Evolutionary conservation across 441 rosid genomes (phyloP).

Genomic region (Erodium trifolium): DNA sequence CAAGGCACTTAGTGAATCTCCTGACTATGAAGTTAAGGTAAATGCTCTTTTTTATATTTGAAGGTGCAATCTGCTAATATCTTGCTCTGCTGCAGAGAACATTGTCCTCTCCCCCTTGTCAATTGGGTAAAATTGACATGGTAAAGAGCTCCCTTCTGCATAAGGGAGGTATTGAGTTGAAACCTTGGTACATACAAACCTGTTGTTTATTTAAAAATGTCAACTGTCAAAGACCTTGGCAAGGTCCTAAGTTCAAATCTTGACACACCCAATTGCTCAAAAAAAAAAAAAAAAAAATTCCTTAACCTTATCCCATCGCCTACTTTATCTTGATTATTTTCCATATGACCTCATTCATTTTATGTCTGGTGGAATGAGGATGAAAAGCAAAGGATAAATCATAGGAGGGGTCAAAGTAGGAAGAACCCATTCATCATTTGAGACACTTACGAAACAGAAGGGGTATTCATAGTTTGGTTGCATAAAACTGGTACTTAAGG

Average conservation of each 20-base stretch:
- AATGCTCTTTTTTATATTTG: conserved; percentile 7
- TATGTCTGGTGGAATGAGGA: conserved; percentile 6
- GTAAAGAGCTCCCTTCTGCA: no score
- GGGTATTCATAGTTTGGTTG: not conserved
- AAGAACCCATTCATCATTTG: not conserved
- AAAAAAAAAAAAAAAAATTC: not conserved
- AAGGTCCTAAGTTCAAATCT: no score
- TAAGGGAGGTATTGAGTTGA: no score
- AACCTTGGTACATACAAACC: no score
- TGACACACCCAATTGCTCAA: no score
- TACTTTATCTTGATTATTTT: not conserved
- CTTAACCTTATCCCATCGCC: not conserved
- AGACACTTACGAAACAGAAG: not conserved
- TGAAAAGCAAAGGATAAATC: not conserved
- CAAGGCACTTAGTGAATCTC: conserved; percentile 63
- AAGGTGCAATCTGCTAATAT: not conserved
- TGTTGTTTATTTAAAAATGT: no score
- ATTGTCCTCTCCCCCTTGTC: not conserved
- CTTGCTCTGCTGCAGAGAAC: not conserved
- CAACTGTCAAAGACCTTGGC: no score
- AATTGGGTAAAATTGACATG: not conserved
- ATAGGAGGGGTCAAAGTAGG: not conserved
- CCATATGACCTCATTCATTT: not conserved
- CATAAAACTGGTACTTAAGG: not conserved
- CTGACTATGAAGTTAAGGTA: conserved; percentile 74